Conservation (phyloP, 805 yeast species). For the Candida coquimbonensis region DNA sequence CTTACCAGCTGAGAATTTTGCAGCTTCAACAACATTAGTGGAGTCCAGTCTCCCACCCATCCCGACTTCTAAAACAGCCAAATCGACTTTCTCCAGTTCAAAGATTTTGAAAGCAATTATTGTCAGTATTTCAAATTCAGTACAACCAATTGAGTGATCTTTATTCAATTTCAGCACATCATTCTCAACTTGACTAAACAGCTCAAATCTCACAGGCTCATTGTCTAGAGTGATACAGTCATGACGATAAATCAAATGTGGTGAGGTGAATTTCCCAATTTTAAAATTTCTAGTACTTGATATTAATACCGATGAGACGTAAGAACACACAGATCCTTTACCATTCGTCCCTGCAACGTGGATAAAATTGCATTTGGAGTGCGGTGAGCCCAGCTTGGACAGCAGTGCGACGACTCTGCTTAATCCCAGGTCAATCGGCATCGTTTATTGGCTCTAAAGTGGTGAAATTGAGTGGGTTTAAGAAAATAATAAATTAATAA, state of each 20-base stretch:
- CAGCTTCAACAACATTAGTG: slow-evolving; percentile 59
- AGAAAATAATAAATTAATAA: too few species aligned
- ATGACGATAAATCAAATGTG: slow-evolving; percentile 66
- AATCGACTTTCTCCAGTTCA: slow-evolving; percentile 45
- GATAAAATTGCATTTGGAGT: slow-evolving; percentile 52
- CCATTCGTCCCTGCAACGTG: slow-evolving; percentile 98
- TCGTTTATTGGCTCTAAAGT: not conserved
- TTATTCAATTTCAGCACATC: slow-evolving; percentile 36
- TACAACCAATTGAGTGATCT: slow-evolving; percentile 48
- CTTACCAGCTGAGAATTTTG: slow-evolving; percentile 1
- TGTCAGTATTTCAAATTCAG: slow-evolving; percentile 84
- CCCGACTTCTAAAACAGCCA: slow-evolving; percentile 91
- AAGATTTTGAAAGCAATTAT: slow-evolving; percentile 82
- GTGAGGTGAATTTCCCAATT: slow-evolving; percentile 84
- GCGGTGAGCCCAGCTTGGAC: slow-evolving; percentile 59
- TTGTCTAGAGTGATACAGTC: slow-evolving; percentile 73
- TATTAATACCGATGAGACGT: slow-evolving; percentile 58
- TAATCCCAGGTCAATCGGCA: slow-evolving; percentile 51
- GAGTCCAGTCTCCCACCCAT: slow-evolving; percentile 88
- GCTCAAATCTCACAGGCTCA: slow-evolving; percentile 38
- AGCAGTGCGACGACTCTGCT: slow-evolving; percentile 42
- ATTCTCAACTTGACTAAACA: slow-evolving; percentile 40
- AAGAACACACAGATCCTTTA: slow-evolving; percentile 88
- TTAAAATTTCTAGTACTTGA: slow-evolving; percentile 30
- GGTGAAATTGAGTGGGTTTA: not conserved